phyloP scores from a whole-genome alignment of 169 alveolate species.

The Neospora caninum region DNA sequence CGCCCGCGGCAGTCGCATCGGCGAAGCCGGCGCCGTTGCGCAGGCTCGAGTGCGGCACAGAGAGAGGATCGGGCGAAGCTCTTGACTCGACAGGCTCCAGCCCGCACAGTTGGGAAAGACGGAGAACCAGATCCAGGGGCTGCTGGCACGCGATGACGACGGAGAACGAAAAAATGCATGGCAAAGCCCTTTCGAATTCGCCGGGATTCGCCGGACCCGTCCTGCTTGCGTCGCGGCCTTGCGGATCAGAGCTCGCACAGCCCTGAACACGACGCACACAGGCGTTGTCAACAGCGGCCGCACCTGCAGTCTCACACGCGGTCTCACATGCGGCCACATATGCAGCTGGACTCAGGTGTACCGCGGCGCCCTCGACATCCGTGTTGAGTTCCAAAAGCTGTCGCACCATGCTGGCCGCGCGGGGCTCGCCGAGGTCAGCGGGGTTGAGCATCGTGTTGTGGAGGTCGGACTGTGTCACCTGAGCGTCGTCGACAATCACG shows the following conservation, averaged over 20 bases:
- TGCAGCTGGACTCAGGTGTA: background rate
- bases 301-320: too few species aligned
- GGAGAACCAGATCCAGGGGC: background rate
- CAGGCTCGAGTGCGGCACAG: background rate
- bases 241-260: too few species aligned
- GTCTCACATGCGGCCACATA: background rate
- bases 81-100: background rate
- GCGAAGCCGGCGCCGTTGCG: background rate
- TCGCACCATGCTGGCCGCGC: constrained; percentile 78
- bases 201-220: background rate
- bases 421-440: constrained; percentile 75
- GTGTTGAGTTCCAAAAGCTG: constrained; percentile 83
- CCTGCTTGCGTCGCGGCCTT: background rate
- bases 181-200: background rate
- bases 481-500: constrained; percentile 81
- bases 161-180: background rate
- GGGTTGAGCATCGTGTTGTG: constrained; percentile 76
- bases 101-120: background rate
- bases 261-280: too few species aligned
- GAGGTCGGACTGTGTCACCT: constrained; percentile 79
- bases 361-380: constrained; percentile 82
- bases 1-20: background rate
- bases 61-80: background rate
- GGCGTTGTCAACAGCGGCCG: too few species aligned
- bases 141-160: constrained; percentile 33